Base-by-base conservation (phyloP, 1,284 basidiomycete genomes). In the Termitomyces sp. region DNA sequence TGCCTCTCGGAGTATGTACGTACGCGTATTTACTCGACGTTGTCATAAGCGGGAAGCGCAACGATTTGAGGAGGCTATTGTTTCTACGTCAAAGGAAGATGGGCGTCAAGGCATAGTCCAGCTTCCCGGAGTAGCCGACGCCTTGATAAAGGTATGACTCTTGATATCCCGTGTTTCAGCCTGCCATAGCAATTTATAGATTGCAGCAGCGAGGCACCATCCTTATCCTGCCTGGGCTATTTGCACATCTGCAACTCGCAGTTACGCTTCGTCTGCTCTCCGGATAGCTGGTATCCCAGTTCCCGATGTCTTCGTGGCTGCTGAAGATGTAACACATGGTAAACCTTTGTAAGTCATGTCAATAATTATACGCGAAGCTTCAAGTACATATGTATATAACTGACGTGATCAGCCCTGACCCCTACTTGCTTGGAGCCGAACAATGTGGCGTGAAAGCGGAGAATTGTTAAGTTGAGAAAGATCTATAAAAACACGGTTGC, bases 291-390 rank as follows among this genome's bases (percentile, higher is more conserved):
- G 72, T 1, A 71, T 88, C 44, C 75, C 77, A 19, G 60, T 75
- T 13, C 85, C 85, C 5, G 79, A 86, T 41, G 75, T 82, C 28
- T 81, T 93, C 57, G 81, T 94, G 42, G 84, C 82, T 7, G 84
- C 91, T 13, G 86, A 93, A 64, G 86, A 93, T 60, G 91, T 93
- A 3, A 64, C 66, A 18, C 70, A 81, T 54, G 93, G 93, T 34
- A 95, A 95, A 71, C 93, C 92, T 38, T 75, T 79, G 83, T 84
- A 64, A 62, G 76, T 64, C 38, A 44, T 14, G 43, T 43, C 49
- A n/a, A 19, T 30, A 42, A 46, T 5, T n/a, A 8, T 59, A 60
- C 5, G 21, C 2, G 3, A 24, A 24, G 5, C 21, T 2, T 24
- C 21, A 24, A 24, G 21, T 24, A 24, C 21, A 24, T 24, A 24